A percentile compares a stretch with the other conserved stretches of the same genome.
These are phyloP conservation scores for Boletus bicolor DNA, from an alignment of 768 basidiomycete genomes.

Conservation along the genomic window DNA sequence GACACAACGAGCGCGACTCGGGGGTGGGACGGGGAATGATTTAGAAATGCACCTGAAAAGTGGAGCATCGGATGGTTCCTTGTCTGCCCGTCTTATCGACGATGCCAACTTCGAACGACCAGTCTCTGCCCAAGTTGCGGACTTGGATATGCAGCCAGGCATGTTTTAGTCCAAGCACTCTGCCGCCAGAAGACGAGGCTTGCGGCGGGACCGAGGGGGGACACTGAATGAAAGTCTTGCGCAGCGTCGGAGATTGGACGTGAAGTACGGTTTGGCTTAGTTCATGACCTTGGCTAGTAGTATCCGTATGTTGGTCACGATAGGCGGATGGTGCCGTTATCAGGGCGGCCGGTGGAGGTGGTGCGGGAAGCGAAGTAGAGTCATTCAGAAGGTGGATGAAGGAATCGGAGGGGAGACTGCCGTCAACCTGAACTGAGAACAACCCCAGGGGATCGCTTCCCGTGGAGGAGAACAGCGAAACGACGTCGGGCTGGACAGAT, in stretches of 20 bases:
- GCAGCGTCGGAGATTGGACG: slow-evolving; percentile 72
- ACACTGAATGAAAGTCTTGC: slow-evolving; percentile 63
- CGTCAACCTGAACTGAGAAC: slow-evolving; percentile 50
- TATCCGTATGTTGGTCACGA: slow-evolving; percentile 27
- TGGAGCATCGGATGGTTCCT: slow-evolving; percentile 67
- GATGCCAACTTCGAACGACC: slow-evolving; percentile 74
- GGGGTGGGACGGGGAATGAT: slow-evolving; percentile 1
- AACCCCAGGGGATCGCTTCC: slow-evolving; percentile 57
- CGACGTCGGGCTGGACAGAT: slow-evolving; percentile 54
- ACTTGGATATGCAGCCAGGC: slow-evolving; percentile 77
- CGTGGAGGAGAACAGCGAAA: slow-evolving; percentile 79
- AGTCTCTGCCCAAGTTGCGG: slow-evolving; percentile 61
- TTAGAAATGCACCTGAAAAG: slow-evolving; percentile 63
- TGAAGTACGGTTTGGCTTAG: slow-evolving; percentile 72
- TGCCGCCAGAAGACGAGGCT: slow-evolving; percentile 3
- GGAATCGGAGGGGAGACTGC: slow-evolving; percentile 55
- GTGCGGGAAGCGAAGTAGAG: slow-evolving; percentile 44
- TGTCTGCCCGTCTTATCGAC: slow-evolving; percentile 58
- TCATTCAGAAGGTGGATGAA: slow-evolving; percentile 65
- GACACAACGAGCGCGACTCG: background rate
- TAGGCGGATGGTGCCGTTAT: slow-evolving; percentile 40
- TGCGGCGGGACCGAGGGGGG: slow-evolving; percentile 38
- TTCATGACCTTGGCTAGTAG: slow-evolving; percentile 32
- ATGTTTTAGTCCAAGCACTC: slow-evolving; percentile 58
- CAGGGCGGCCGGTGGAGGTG: slow-evolving; percentile 43